phyloP scores from a whole-genome alignment of 2,329 filamentous ascomycete genomes.

The Aspergillus melleus region DNA sequence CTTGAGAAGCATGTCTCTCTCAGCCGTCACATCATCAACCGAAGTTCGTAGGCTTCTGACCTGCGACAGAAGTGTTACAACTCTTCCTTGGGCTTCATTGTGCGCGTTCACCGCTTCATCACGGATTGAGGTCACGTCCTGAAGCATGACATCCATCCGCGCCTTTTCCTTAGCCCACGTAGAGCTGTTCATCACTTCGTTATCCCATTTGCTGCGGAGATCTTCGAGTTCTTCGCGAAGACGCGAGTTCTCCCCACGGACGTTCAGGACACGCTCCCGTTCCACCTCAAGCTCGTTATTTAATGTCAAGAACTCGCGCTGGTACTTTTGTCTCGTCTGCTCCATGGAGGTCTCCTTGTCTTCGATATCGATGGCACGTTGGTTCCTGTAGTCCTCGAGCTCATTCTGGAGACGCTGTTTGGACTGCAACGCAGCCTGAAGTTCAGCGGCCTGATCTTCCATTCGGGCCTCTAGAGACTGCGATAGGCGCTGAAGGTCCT shows the following conservation, averaged over 20 bases:
- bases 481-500: slow-evolving; percentile 85
- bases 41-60: slow-evolving; percentile 79
- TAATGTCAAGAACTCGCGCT: slow-evolving; percentile 83
- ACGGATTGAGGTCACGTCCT: slow-evolving; percentile 84
- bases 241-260: slow-evolving; percentile 78
- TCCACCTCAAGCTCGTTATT: slow-evolving; percentile 92
- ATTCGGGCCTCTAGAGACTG: slow-evolving; percentile 88
- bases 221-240: slow-evolving; percentile 96
- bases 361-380: slow-evolving; percentile 92
- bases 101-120: slow-evolving; percentile 92
- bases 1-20: slow-evolving; percentile 79
- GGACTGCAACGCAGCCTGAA: slow-evolving; percentile 79
- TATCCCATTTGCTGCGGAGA: slow-evolving; percentile 93
- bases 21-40: slow-evolving; percentile 80
- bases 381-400: slow-evolving; percentile 93
- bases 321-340: slow-evolving; percentile 96
- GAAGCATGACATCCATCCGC: slow-evolving; percentile 82
- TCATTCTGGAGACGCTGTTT: slow-evolving; percentile 96
- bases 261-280: slow-evolving; percentile 83
- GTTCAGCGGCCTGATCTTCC: slow-evolving; percentile 87
- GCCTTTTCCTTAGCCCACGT: slow-evolving; percentile 99
- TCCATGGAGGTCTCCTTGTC: slow-evolving; percentile 96
- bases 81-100: slow-evolving; percentile 90
- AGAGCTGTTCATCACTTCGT: slow-evolving; percentile 94
- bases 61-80: slow-evolving; percentile 86